phyloP scores from a whole-genome alignment of 2,329 filamentous ascomycete species.

The Cyclaneusma minus region DNA sequence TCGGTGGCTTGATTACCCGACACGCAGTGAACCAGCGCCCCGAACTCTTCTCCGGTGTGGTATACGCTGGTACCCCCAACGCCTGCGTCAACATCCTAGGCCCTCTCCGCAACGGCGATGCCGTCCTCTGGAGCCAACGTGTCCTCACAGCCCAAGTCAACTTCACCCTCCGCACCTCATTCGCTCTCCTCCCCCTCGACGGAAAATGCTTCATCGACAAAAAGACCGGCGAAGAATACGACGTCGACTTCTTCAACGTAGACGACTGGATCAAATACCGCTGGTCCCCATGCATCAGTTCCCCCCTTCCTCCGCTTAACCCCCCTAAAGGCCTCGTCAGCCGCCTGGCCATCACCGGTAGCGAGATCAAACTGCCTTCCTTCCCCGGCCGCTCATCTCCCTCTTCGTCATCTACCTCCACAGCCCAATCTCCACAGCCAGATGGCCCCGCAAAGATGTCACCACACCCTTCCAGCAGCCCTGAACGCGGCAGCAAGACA shows the following conservation, averaged over 20 bases:
- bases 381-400: too few species aligned
- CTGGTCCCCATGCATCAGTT: constrained; percentile 60
- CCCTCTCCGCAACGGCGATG: constrained; percentile 80
- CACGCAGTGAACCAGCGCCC: constrained; percentile 77
- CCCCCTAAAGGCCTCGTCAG: constrained; percentile 16
- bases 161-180: constrained; percentile 79
- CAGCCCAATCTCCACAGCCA: too few species aligned
- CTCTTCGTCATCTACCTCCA: too few species aligned
- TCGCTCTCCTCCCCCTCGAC: constrained; percentile 70
- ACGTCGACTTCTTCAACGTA: constrained; percentile 68
- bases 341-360: constrained; percentile 16
- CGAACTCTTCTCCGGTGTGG: constrained; percentile 69
- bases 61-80: constrained; percentile 75
- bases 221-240: constrained; percentile 63
- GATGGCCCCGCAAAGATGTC: too few species aligned
- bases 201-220: constrained; percentile 81
- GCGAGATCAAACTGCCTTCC: constrained; percentile 25
- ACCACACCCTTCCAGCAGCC: too few species aligned
- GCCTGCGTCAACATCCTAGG: constrained; percentile 85
- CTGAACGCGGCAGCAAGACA: too few species aligned
- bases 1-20: constrained; percentile 76
- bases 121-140: constrained; percentile 75
- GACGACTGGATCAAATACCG: constrained; percentile 67
- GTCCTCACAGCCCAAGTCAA: constrained; percentile 87
- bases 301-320: constrained; percentile 43